Base-by-base conservation (phyloP, 768 basidiomycete genomes). In the Pleurotus salmoneostramineus region DNA sequence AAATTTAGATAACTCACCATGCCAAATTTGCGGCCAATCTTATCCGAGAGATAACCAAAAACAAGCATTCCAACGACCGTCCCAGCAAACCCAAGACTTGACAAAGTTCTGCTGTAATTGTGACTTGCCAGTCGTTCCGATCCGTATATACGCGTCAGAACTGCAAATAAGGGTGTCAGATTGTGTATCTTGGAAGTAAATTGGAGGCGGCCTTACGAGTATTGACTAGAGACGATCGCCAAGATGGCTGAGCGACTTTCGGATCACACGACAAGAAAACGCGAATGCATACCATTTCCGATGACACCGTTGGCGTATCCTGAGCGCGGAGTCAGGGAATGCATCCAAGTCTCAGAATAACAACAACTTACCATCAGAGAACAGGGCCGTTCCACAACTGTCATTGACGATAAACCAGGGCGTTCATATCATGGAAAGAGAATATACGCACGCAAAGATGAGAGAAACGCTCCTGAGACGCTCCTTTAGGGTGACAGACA, bases 361-460 rank as follows among this genome's bases (percentile, higher is more conserved):
- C 7, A 10, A 37, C 10, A n/a, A 10, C 63, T 31, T 71, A 88
- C 91, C 91, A 69, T 94, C 91, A 31, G 91, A 92, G 73, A 94
- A 93, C 46, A 93, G 75, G 44, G 92, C 91, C 3, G 92, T 94
- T 66, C 91, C 91, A 68, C 91, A 93, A 12, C 90, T 91, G 61
- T 52, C 54, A 52, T 46, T 35, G 51, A 43, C 43, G 57, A 60
- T 17, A 59, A 34, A 34, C 44, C 8, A 36, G 31, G 32, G 17
- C 15, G 54, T 1, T 1, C 21, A 27, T 1, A 27, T 3, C 21
- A 32, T 17, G 3, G 32, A 7, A 40, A 45, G 43, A 10, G 47
- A 17, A 48, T 11, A 37, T 21, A 78, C 87, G 50, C 62, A 91
- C 91, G 91, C 91, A 67, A 93, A 93, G 66, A 93, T 90, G 68